Conservation (phyloP, 2,329 filamentous ascomycete genomes). For the Pseudocercospora cruenta region DNA sequence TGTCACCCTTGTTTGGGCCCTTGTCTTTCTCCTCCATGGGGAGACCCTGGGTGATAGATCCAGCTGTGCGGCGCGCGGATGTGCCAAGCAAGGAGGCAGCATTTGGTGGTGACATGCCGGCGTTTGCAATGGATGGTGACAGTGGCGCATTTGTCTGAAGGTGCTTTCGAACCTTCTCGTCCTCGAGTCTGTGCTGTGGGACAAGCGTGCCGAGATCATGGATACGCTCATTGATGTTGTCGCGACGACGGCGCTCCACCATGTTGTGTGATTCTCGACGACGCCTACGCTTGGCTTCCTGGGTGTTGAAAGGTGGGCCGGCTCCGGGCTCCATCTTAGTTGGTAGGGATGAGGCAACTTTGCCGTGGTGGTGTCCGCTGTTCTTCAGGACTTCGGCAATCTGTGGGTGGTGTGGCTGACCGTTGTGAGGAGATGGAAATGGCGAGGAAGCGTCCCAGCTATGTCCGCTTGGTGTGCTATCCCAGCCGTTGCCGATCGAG, state of each 20-base stretch:
- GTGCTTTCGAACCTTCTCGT: slow-evolving; percentile 95
- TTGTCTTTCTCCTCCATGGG: slow-evolving; percentile 98
- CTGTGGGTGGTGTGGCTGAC: slow-evolving; percentile 66
- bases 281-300: slow-evolving; percentile 90
- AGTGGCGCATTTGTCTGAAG: slow-evolving; percentile 89
- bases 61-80: slow-evolving; percentile 70
- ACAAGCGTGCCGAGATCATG: slow-evolving; percentile 94
- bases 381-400: slow-evolving; percentile 89
- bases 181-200: slow-evolving; percentile 87
- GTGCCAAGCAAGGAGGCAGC: slow-evolving; percentile 88
- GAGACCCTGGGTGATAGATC: slow-evolving; percentile 87
- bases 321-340: slow-evolving; percentile 72
- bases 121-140: slow-evolving; percentile 73
- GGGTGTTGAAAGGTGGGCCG: slow-evolving; percentile 66
- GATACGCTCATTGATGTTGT: slow-evolving; percentile 98
- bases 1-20: slow-evolving; percentile 97
- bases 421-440: slow-evolving; percentile 78
- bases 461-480: slow-evolving; percentile 75
- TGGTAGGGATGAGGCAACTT: slow-evolving; percentile 68
- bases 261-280: slow-evolving; percentile 94
- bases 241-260: slow-evolving; percentile 88
- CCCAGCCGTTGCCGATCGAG: slow-evolving; percentile 75
- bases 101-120: slow-evolving; percentile 69
- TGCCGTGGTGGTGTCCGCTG: slow-evolving; percentile 63
- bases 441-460: slow-evolving; percentile 85